Conservation (phyloP, 140 eudicot species). For the Ambrosia hybrid region DNA sequence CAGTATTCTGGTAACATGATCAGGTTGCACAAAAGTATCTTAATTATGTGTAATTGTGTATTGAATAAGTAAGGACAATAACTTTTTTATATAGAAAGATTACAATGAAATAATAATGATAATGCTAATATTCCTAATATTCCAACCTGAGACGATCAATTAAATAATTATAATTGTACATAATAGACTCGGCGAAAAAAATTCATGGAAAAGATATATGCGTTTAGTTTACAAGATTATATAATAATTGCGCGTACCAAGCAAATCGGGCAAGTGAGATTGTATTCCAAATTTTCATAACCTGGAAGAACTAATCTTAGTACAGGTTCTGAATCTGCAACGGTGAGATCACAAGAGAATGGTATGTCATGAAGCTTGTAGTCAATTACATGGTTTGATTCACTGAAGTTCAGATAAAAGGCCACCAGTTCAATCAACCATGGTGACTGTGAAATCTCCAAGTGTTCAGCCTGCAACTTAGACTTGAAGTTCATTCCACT, state of each 20-base stretch:
- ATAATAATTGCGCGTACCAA: constrained; percentile 36
- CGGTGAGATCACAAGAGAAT: constrained; percentile 39
- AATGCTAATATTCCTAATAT: too few relatives aligned
- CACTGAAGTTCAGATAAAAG: constrained; percentile 45
- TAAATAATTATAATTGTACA: too few relatives aligned
- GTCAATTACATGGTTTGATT: constrained; percentile 30
- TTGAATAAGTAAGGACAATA: too few relatives aligned
- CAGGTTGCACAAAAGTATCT: too few relatives aligned
- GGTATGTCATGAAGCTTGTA: constrained; percentile 25
- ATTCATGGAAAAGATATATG: not conserved
- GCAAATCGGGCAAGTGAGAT: constrained; percentile 58
- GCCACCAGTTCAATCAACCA: constrained; percentile 48
- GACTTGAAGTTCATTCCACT: constrained; percentile 41
- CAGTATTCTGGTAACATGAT: constrained; percentile 38
- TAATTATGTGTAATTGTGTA: too few relatives aligned
- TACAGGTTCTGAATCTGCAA: constrained; percentile 38
- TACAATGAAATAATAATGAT: too few relatives aligned
- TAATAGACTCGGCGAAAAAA: not conserved
- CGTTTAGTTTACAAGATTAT: not conserved
- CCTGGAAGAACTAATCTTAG: constrained; percentile 47
- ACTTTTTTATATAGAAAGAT: too few relatives aligned
- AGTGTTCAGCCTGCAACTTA: constrained; percentile 47
- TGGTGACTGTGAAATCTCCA: constrained; percentile 58
- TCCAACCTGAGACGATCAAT: too few relatives aligned
- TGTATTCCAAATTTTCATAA: constrained; percentile 26